Evolutionary conservation across 768 basidiomycete species (phyloP), one percentile per base, ranked within the genome.

Genomic region (Hysterangium stoloniferum): DNA sequence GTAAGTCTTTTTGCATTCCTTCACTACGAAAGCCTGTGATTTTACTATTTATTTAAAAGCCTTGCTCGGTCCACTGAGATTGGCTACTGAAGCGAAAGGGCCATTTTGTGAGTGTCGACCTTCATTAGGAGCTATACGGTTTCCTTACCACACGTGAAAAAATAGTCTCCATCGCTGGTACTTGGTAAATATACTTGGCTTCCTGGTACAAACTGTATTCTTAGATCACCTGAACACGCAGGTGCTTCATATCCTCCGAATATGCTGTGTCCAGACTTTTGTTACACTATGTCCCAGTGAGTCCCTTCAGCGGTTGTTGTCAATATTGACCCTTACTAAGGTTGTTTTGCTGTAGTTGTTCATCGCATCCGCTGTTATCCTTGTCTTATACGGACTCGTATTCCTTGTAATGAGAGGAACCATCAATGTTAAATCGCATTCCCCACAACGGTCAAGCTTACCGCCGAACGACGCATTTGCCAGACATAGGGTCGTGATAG

Each of bases 161-260:
- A 2, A 4, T n/a, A 48, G 47, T 48, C 37, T 38, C 47, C 12
- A 37, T 48, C 38, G 47, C 47, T 3, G 47, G 47, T 3, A 48
- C 47, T 9, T 48, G 47, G 47, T 48, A 33, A 15, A 15, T 32
- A 12, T 25, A 9, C 44, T 24, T 35, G 22, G 9, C 12, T 17
- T 25, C 25, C 12, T n/a, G 13, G 4, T 4, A 24, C 4, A 12
- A 17, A 27, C 12, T 29, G 11, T 25, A 11, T 22, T 4, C 31
- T 28, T 3, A 32, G 15, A 15, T 29, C 1, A 17, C 17, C n/a
- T n/a, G n/a, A 19, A 25, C 41, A 6, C n/a, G 6, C 31, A 48
- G 47, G 47, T 48, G 47, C 34, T 48, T 48, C 17, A 48, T 48
- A 20, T 48, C 47, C 4, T 48, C 47, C 1, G 34, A 48, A 36